These are phyloP conservation scores for Picea abies DNA, from an alignment of 83 land plant species.

Conservation along the genomic window DNA sequence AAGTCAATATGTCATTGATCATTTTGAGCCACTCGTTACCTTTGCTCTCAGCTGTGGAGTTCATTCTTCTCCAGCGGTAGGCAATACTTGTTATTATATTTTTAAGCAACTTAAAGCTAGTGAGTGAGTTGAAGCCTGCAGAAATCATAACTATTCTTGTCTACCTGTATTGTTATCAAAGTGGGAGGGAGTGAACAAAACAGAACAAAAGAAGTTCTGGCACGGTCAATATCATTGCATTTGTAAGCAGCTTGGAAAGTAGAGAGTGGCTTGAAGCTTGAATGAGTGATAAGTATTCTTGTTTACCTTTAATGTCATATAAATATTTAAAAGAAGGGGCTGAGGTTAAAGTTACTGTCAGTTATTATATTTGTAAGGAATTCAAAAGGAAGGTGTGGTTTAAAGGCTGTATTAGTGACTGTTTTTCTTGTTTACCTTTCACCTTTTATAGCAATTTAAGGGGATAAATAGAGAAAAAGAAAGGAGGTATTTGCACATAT, in stretches of 20 bases:
- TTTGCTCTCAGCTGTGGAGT: constrained; percentile 86
- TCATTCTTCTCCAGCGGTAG: constrained; percentile 83
- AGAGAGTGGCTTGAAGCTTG: constrained; percentile 8
- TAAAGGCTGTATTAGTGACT: constrained; percentile 1
- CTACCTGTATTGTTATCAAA: background rate
- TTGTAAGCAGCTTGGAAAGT: constrained; percentile 1
- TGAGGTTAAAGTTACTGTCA: background rate
- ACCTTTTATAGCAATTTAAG: background rate
- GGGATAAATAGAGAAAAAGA: background rate
- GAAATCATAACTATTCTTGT: background rate
- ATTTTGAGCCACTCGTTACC: constrained; percentile 55
- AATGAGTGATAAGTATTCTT: too few species aligned
- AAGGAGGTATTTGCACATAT: background rate
- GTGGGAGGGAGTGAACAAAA: background rate
- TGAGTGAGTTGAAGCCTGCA: background rate
- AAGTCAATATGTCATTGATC: constrained; percentile 58
- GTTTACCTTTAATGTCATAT: background rate
- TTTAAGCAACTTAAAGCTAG: background rate
- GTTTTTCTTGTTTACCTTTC: background rate
- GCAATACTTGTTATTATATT: background rate
- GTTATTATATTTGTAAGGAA: background rate
- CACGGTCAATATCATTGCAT: background rate
- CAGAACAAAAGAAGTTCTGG: constrained; percentile 5
- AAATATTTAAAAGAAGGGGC: background rate
- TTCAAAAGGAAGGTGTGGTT: background rate